phyloP scores from a whole-genome alignment of 768 basidiomycete genomes.

The Termitomyces sp. region DNA sequence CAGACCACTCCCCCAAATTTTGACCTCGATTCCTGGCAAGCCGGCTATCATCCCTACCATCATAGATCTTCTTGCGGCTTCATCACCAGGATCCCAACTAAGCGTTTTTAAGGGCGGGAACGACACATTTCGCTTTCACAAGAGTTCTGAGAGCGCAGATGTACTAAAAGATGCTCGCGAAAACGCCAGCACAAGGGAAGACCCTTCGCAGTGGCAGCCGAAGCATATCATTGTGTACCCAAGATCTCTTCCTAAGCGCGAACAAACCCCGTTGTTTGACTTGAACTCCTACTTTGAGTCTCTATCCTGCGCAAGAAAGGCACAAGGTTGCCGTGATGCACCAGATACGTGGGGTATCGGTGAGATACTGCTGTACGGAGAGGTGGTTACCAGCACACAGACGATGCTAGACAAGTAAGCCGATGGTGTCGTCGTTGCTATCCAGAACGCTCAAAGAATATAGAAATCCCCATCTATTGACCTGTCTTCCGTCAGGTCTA shows the following conservation, averaged over 20 bases:
- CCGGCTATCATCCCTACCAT: conserved; percentile 38
- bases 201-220: conserved; percentile 36
- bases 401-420: conserved; percentile 89
- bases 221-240: conserved; percentile 55
- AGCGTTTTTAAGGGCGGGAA: conserved; percentile 56
- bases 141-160: conserved; percentile 26
- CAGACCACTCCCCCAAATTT: conserved; percentile 58
- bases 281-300: conserved; percentile 54
- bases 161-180: conserved; percentile 27
- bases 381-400: conserved; percentile 92
- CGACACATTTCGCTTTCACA: conserved; percentile 68
- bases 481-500: conserved; percentile 67
- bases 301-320: conserved; percentile 34
- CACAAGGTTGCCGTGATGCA: conserved; percentile 19
- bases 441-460: background rate
- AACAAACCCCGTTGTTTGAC: conserved; percentile 75
- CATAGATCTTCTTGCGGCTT: conserved; percentile 32
- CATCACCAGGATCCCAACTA: conserved; percentile 24
- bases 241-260: conserved; percentile 44
- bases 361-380: conserved; percentile 80
- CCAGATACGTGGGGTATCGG: conserved; percentile 55
- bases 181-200: conserved; percentile 16
- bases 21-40: conserved; percentile 43
- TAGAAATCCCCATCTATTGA: conserved; percentile 77
- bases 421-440: background rate